Base-by-base conservation (phyloP, 495 filamentous ascomycete genomes). In the Annulohypoxylon nitens region DNA sequence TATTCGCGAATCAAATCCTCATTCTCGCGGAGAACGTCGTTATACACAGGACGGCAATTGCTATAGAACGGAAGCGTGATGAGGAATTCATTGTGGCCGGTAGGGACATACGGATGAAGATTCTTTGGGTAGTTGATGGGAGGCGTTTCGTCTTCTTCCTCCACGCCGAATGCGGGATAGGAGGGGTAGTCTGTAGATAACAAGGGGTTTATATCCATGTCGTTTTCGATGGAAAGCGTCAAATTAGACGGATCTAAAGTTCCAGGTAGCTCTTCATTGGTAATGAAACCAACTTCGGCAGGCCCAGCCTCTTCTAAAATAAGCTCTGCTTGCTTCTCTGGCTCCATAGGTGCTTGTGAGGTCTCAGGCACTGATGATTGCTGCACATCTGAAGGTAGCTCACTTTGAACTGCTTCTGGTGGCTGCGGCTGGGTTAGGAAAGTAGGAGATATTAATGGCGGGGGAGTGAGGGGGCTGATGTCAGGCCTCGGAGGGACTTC, bases 21-120 rank as follows among this genome's bases (percentile, higher is more conserved):
- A 61, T 84, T 79, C 16, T 81, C 78, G 4, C 61, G 54, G 23
- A 85, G 72, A 3, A 78, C 70, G 30, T 80, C 80, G 59, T 83
- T 80, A 51, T 86, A 86, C n/a, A 76, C 71, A 3, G 71, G 69
- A 0, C 83, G 78, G 7, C 68, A 77, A 51, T 68, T 81, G 4
- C 80, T 78, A 5, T 80, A 77, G 62, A 85, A 79, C 0, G 83
- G 83, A 6, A 86, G 75, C 0, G 83, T 85, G 20, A 86, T 71
- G 11, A 81, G 64, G 60, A 80, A 79, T 6, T 81, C 77, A 59
- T 65, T 74, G 30, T 63, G 54, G 8, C 71, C 75, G 0, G 65
- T 70, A 10, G 72, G 64, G 16, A 77, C 53, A 2, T 70, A 64
- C 4, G 71, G 70, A 20, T 74, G 41, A 11, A 72, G 70, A n/a